Evolutionary conservation across 2,329 filamentous ascomycete species (phyloP), one percentile per base, ranked within the genome.

Genomic region (Ascochyta viciae-villosae): DNA sequence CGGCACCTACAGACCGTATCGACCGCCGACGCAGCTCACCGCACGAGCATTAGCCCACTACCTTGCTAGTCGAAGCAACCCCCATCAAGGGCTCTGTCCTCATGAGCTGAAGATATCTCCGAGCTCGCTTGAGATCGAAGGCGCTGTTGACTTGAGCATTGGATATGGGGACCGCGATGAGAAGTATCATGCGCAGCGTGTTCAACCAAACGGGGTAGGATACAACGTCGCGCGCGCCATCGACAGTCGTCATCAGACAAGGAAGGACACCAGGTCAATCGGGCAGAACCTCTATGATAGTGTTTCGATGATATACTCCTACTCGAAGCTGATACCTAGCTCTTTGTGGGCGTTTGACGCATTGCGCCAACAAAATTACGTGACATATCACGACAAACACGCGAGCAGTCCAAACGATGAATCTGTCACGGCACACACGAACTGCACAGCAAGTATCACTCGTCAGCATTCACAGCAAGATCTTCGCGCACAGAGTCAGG

Each of bases 11-110:
- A 84, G 84, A 0, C 91, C 91, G 2, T 84, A 92, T 64, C 87
- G 91, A 58, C 85, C 89, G 67, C 95, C 93, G 67, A 96, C 89
- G 54, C 84, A 89, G 22, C 86, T 92, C 41, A 96, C 91, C 67
- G 92, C 92, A 8, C 85, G 91, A 66, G 91, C 90, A 1, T 77
- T 96, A 29, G 92, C 92, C 12, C 85, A 91, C 52, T 91, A 90
- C 67, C 82, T 96, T 46, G 91, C 92, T 9, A 90, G 89, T 67
- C 87, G 92, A 69, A 89, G 93, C 65, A 86, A 95, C 62, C 87
- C 92, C 0, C 87, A 91, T 60, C 81, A 78, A 54, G 86, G 85
- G 3, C 78, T 96, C 0, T 96, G 92, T 66, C 80, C 79, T 33
- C 79, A 83, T 52, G 63, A 74, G 19, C 71, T 76, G 35, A 76